A percentile compares a stretch with the other conserved stretches of the same genome.
Conservation (phyloP, 192 early-diverging fungal species). For the Umbelopsis ramanniana region DNA sequence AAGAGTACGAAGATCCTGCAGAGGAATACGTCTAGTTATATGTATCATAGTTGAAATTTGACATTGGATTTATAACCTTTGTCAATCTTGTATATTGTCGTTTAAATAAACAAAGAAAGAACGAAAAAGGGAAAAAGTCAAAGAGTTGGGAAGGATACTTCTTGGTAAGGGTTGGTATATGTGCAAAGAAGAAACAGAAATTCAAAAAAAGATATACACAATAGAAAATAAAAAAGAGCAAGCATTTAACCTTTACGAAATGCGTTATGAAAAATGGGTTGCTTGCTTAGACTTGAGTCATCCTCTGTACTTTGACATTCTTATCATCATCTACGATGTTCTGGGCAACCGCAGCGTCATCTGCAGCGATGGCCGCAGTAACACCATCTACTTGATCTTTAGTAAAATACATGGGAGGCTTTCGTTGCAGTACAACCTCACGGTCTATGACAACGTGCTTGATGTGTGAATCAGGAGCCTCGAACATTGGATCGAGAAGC, state of each 20-base stretch:
- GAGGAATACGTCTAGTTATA: background rate
- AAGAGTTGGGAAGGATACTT: background rate
- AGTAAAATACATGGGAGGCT: slow-evolving; percentile 65
- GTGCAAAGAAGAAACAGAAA: slow-evolving; percentile 2
- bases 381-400: slow-evolving; percentile 33
- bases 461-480: slow-evolving; percentile 73
- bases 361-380: slow-evolving; percentile 17
- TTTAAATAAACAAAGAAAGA: background rate
- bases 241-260: background rate
- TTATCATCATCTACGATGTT: background rate
- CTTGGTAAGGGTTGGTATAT: background rate
- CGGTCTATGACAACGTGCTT: slow-evolving; percentile 75
- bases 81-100: background rate
- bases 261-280: background rate
- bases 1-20: background rate
- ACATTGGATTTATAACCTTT: background rate
- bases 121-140: background rate
- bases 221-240: background rate
- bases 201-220: slow-evolving; percentile 20
- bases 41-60: background rate
- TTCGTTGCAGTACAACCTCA: slow-evolving; percentile 65
- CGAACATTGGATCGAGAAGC: slow-evolving; percentile 83
- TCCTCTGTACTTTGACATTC: slow-evolving; percentile 24
- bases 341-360: slow-evolving; percentile 12
- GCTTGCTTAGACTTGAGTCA: slow-evolving; percentile 25